These are phyloP conservation scores for Arachnomyces sp. DNA, from an alignment of 2,329 filamentous ascomycete species.

Conservation along the genomic window DNA sequence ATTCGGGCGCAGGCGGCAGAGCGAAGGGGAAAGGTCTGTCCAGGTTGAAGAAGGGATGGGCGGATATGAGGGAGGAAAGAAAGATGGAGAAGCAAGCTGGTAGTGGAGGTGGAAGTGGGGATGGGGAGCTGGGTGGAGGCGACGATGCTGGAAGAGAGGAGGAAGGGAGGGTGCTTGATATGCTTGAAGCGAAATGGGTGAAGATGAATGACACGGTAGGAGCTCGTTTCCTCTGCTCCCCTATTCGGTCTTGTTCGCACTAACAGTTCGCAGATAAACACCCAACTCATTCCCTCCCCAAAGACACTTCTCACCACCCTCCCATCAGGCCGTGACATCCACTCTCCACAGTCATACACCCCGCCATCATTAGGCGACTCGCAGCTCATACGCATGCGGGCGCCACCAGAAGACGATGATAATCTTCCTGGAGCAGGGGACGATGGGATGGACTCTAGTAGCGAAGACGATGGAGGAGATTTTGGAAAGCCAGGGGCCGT, in stretches of 20 bases:
- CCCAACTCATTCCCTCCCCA: conserved; percentile 64
- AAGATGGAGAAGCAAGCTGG: conserved; percentile 59
- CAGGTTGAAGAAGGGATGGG: conserved; percentile 63
- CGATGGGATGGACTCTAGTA: conserved; percentile 38
- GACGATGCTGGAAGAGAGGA: conserved; percentile 76
- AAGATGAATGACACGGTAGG: conserved; percentile 86
- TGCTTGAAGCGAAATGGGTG: conserved; percentile 81
- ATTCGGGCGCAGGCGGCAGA: conserved; percentile 14
- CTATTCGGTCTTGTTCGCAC: neutral
- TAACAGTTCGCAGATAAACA: conserved; percentile 56
- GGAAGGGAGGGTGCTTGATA: conserved; percentile 75
- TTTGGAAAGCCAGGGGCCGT: neutral
- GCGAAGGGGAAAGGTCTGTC: conserved; percentile 24
- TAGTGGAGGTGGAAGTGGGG: conserved; percentile 29
- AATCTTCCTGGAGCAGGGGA: conserved; percentile 21
- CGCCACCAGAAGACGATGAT: conserved; percentile 45
- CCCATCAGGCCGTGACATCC: conserved; percentile 82
- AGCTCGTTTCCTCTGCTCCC: conserved; percentile 5
- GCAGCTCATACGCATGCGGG: conserved; percentile 51
- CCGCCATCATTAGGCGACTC: conserved; percentile 58
- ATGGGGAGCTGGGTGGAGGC: conserved; percentile 41
- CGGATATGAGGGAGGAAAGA: conserved; percentile 69
- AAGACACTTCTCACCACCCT: conserved; percentile 67
- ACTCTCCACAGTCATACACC: conserved; percentile 58
- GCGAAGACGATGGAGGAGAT: conserved; percentile 26